Evolutionary conservation across 352 stramenopile genomes (phyloP).

Genomic region (Blastocystis sp.): DNA sequence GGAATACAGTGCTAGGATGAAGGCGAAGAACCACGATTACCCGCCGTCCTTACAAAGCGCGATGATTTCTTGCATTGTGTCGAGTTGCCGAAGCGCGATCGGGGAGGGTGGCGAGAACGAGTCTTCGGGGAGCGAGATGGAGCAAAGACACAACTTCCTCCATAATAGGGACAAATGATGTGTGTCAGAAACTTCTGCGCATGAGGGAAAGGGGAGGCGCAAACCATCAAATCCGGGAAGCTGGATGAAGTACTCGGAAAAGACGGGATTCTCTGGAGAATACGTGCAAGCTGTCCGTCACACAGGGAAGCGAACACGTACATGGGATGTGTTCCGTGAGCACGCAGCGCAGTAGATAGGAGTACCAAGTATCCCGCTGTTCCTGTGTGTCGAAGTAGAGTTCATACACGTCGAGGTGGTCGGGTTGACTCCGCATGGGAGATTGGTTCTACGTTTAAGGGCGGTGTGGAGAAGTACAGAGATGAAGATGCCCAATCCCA

Average conservation of each 20-base stretch:
- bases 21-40: background rate
- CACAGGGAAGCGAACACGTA: background rate
- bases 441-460: constrained; percentile 1
- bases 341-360: background rate
- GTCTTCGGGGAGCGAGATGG: background rate
- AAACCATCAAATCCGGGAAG: constrained; percentile 33
- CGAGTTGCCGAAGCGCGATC: background rate
- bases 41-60: background rate
- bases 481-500: constrained; percentile 18
- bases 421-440: background rate
- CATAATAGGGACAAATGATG: constrained; percentile 26
- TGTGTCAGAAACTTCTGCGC: background rate
- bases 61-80: background rate
- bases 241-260: background rate
- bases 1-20: constrained; percentile 27
- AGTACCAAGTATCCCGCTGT: background rate
- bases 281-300: background rate
- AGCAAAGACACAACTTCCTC: constrained; percentile 54
- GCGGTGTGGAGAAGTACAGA: background rate
- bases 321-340: constrained; percentile 21
- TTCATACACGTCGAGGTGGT: constrained; percentile 2
- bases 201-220: background rate
- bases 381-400: constrained; percentile 28
- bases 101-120: background rate
- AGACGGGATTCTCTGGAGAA: constrained; percentile 1